These are phyloP conservation scores for Atkinsonella texensis DNA, from an alignment of 2,329 filamentous ascomycete species.

Conservation along the genomic window DNA sequence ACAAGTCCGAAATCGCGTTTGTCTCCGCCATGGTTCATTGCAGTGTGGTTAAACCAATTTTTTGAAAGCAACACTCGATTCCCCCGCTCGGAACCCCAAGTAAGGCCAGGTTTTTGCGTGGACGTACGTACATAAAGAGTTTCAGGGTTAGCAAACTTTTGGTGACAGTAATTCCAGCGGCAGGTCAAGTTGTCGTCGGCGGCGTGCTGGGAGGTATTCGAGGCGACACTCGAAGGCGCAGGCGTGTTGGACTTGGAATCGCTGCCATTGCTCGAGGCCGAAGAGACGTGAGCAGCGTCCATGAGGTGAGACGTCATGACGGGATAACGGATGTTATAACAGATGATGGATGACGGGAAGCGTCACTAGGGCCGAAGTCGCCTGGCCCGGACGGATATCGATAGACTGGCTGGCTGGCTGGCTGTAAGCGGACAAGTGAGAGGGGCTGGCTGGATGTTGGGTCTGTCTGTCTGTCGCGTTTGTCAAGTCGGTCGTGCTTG, in stretches of 20 bases:
- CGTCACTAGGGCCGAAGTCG: constrained; percentile 10
- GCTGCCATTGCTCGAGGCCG: constrained; percentile 20
- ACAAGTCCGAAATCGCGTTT: background rate
- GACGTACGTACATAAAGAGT: constrained; percentile 43
- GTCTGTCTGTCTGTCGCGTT: background rate
- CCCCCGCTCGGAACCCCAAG: too few species aligned
- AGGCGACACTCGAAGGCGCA: constrained; percentile 36
- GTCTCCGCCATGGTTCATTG: background rate
- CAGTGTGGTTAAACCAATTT: background rate
- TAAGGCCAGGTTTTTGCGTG: too few species aligned
- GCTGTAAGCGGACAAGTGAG: background rate
- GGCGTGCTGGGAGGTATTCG: constrained; percentile 31
- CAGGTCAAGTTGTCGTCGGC: constrained; percentile 45
- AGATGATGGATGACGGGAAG: too few species aligned
- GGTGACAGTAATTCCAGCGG: constrained; percentile 47
- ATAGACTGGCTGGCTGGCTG: background rate
- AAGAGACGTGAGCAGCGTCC: constrained; percentile 12
- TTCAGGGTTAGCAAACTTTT: constrained; percentile 46
- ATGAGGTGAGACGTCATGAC: constrained; percentile 22
- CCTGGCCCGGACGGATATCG: background rate
- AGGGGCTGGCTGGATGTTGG: background rate
- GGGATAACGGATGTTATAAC: constrained; percentile 7
- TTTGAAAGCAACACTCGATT: background rate
- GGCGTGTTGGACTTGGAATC: constrained; percentile 42
- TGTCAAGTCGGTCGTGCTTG: background rate